Evolutionary conservation across 2,329 filamentous ascomycete genomes (phyloP).

Genomic region (Aspergillus hortae): DNA sequence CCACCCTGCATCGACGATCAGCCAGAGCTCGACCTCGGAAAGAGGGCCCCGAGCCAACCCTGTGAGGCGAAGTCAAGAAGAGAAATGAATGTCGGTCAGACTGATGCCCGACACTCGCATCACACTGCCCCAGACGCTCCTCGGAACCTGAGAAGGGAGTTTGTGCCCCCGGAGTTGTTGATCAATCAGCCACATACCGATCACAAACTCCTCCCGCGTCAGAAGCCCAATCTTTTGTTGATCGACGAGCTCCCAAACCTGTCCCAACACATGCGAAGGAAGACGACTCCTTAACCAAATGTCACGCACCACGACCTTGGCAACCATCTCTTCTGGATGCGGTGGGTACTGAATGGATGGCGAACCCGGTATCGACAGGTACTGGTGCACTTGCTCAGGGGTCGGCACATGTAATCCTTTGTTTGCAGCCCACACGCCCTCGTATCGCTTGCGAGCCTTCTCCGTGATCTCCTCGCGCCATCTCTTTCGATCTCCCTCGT

Average conservation of each 20-base stretch:
- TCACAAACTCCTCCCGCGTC: slow-evolving; percentile 46
- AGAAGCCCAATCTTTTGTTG: slow-evolving; percentile 35
- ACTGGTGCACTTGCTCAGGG: slow-evolving; percentile 7
- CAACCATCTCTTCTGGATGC: slow-evolving; percentile 36
- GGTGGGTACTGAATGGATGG: slow-evolving; percentile 19
- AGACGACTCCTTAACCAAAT: slow-evolving; percentile 49
- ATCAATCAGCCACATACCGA: slow-evolving; percentile 51
- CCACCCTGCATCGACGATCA: too few species aligned
- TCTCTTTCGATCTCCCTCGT: slow-evolving; percentile 46
- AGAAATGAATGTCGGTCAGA: slow-evolving; percentile 6
- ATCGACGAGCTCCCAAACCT: slow-evolving; percentile 47
- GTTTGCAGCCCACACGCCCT: slow-evolving; percentile 51
- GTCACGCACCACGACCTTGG: slow-evolving; percentile 46
- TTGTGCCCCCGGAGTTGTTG: slow-evolving; percentile 47
- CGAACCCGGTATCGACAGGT: slow-evolving; percentile 8
- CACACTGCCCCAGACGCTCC: slow-evolving; percentile 48
- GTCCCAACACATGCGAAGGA: slow-evolving; percentile 34
- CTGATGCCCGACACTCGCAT: slow-evolving; percentile 39
- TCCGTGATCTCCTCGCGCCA: slow-evolving; percentile 45
- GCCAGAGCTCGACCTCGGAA: too few species aligned
- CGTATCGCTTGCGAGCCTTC: slow-evolving; percentile 46
- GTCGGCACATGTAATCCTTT: slow-evolving; percentile 37
- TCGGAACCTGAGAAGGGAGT: slow-evolving; percentile 42
- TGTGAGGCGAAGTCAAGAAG: background rate
- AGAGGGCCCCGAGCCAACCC: too few species aligned